A percentile compares a stretch with the other conserved stretches of the same genome.
Evolutionary conservation across 2,329 filamentous ascomycete genomes (phyloP).

Genomic region (Aspergillus puulaauensis): DNA sequence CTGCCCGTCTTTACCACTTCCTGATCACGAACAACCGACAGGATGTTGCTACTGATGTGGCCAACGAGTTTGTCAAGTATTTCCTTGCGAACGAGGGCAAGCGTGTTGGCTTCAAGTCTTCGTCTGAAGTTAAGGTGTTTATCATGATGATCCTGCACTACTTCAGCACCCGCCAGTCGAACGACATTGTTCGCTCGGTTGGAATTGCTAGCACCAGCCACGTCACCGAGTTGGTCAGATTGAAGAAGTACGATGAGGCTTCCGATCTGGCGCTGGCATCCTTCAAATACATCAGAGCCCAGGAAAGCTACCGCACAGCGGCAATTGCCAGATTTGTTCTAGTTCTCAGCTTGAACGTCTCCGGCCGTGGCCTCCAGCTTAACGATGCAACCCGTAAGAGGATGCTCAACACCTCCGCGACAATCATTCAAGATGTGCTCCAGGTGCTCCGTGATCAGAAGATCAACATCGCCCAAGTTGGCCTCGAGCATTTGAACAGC

Average conservation of each 20-base stretch:
- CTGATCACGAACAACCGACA: conserved; percentile 27
- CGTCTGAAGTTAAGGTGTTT: conserved; percentile 31
- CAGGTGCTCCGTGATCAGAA: conserved; percentile 40
- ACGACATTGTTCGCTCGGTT: conserved; percentile 37
- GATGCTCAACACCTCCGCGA: conserved; percentile 40
- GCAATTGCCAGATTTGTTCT: conserved; percentile 37
- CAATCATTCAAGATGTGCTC: conserved; percentile 44
- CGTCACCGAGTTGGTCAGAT: conserved; percentile 29
- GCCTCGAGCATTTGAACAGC: conserved; percentile 42
- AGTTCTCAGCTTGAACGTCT: conserved; percentile 32
- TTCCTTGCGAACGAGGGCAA: conserved; percentile 35
- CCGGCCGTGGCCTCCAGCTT: conserved; percentile 39
- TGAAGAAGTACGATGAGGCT: conserved; percentile 31
- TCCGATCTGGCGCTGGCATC: conserved; percentile 33
- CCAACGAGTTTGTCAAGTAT: conserved; percentile 32
- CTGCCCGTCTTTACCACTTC: conserved; percentile 36
- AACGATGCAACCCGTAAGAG: conserved; percentile 40
- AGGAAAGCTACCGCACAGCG: conserved; percentile 29
- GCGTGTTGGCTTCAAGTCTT: conserved; percentile 23
- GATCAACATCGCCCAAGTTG: conserved; percentile 45
- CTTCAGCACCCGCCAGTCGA: conserved; percentile 35
- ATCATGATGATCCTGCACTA: conserved; percentile 32
- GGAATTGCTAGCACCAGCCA: conserved; percentile 35
- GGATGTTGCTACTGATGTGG: conserved; percentile 25
- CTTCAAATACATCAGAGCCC: conserved; percentile 35